Percentiles rank a stretch among this genome's conserved stretches.
Evolutionary conservation across 805 yeast species (phyloP).

Genomic region (Wickerhamomyces silvicola): DNA sequence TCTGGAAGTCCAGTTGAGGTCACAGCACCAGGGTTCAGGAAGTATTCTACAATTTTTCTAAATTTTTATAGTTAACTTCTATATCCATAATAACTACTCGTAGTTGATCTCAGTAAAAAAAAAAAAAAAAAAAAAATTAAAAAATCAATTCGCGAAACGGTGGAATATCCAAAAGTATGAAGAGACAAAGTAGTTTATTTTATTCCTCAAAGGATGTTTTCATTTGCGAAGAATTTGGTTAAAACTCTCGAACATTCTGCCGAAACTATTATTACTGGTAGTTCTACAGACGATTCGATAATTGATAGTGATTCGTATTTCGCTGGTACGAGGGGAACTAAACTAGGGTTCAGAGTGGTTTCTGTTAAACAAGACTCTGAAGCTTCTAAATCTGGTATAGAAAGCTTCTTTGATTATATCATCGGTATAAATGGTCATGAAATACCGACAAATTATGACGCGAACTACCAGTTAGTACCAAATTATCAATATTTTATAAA

Average conservation of each 20-base stretch:
- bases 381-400: constrained; percentile 51
- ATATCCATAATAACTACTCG: too few species aligned
- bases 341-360: constrained; percentile 54
- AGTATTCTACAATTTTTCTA: too few species aligned
- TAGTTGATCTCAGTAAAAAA: too few species aligned
- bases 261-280: constrained; percentile 22
- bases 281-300: constrained; percentile 19
- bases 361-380: constrained; percentile 39
- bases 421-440: constrained; percentile 75
- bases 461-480: constrained; percentile 29
- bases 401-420: constrained; percentile 84
- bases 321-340: constrained; percentile 22
- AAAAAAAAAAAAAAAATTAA: too few species aligned
- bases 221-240: constrained; percentile 60
- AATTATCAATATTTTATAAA: constrained; percentile 37
- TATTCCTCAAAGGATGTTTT: constrained; percentile 42
- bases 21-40: constrained; percentile 4
- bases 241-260: constrained; percentile 42
- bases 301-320: constrained; percentile 21
- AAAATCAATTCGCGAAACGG: too few species aligned
- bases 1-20: constrained; percentile 28
- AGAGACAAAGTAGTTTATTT: too few species aligned
- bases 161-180: too few species aligned
- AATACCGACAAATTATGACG: constrained; percentile 30
- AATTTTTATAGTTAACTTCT: too few species aligned